Evolutionary conservation across 345 rosid species (phyloP), one percentile per base, ranked within the genome.

Genomic region (Bruguiera sexangula): DNA sequence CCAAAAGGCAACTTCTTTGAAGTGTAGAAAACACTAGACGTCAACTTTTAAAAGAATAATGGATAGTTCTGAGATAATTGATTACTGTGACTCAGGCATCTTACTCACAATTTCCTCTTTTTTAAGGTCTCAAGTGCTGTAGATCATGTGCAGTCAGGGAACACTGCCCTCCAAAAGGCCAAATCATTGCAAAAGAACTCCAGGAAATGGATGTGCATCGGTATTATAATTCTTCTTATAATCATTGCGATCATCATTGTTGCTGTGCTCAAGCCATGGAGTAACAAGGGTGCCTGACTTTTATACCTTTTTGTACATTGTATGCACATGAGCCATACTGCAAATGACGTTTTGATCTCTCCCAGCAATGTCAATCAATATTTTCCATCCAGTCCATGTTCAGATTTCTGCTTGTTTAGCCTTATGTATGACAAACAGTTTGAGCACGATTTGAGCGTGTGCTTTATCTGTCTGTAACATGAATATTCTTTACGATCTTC

Each of bases 71-170:
- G 0, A 52, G 56, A 26, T 55, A 2, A 55, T 21, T 55, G 5
- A 26, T 19, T 16, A 15, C 26, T 22, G 21, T 52, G 66, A 67
- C 24, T 15, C 2, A 63, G 21, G 62, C 2, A 5, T n/a, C 20
- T 52, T 21, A 18, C 11, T 3, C 0, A 1, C n/a, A 72, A 58
- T n/a, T 4, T n/a, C 43, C 50, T 31, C 11, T 2, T 22, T 43
- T 53, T 54, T n/a, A 24, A 53, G 57, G 57, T 53, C 26, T 20
- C 57, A 53, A 53, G 77, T 50, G 98, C 98, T 0, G 97, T 92
- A 53, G 96, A 95, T 78, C 98, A 92, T 56, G 98, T 95, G 59
- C 92, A 89, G 60, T 84, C 89, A 1, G 99, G 98, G 70, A 90
- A 86, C 76, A 79, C 82, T 0, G 80, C 86, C 34, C 90, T 95